A percentile compares a stretch with the other conserved stretches of the same genome.
These are phyloP conservation scores for Trichothecium roseum DNA, from an alignment of 2,329 filamentous ascomycete species.

Conservation along the genomic window DNA sequence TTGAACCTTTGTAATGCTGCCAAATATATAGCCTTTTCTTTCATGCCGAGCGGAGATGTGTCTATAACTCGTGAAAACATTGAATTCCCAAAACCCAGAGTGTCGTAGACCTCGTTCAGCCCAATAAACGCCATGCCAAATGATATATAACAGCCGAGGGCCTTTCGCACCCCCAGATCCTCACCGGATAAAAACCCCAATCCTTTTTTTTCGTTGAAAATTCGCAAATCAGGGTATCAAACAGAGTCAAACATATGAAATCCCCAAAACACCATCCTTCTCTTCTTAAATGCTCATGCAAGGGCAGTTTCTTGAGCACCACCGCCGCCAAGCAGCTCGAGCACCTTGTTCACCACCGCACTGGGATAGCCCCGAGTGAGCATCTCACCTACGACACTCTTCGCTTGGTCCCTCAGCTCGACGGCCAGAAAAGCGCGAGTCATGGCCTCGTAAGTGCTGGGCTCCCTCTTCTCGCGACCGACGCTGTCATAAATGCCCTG, in stretches of 20 bases:
- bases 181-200: not conserved
- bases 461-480: slow-evolving; percentile 70
- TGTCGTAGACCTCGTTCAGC: not conserved
- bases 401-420: slow-evolving; percentile 67
- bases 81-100: not conserved
- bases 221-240: slow-evolving; percentile 19
- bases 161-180: not conserved
- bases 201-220: slow-evolving; percentile 10
- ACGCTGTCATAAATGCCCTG: slow-evolving; percentile 73
- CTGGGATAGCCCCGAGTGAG: slow-evolving; percentile 79
- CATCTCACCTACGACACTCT: slow-evolving; percentile 80
- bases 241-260: slow-evolving; percentile 5
- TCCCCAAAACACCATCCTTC: not conserved
- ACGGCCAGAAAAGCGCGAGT: slow-evolving; percentile 82
- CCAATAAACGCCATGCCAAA: slow-evolving; percentile 1
- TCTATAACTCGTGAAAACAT: slow-evolving; percentile 21
- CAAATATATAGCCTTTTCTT: slow-evolving; percentile 14
- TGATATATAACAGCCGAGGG: not conserved
- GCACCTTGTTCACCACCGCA: slow-evolving; percentile 86
- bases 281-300: slow-evolving; percentile 10
- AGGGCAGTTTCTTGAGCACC: slow-evolving; percentile 21
- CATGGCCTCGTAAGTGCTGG: slow-evolving; percentile 98
- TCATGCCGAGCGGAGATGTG: slow-evolving; percentile 39
- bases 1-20: slow-evolving; percentile 1
- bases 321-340: slow-evolving; percentile 68